Percentiles rank a stretch among this genome's conserved stretches.
phyloP scores from a whole-genome alignment of 129 eudicot species.

The Sambucus nigra region DNA sequence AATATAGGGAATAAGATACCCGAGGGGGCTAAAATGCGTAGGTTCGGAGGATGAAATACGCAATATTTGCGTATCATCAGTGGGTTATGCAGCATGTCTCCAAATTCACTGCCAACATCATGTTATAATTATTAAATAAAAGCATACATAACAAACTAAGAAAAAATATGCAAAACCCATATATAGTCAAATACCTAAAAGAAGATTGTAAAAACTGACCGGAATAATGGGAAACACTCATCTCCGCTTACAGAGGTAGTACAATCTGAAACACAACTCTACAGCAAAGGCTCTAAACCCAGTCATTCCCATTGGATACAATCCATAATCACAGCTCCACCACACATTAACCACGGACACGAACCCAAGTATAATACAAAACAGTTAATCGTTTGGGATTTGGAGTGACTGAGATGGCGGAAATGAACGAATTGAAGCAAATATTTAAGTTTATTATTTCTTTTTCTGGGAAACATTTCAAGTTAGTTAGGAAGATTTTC shows the following conservation, averaged over 20 bases:
- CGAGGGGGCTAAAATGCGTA: too few relatives aligned
- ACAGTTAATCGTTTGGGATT: too few relatives aligned
- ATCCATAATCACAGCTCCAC: slow-evolving; percentile 20
- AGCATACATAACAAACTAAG: neutral
- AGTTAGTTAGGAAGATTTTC: too few relatives aligned
- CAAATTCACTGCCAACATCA: neutral
- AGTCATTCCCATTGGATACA: slow-evolving; percentile 9
- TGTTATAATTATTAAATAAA: neutral
- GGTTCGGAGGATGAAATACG: too few relatives aligned
- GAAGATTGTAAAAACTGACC: slow-evolving; percentile 24
- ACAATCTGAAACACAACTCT: slow-evolving; percentile 54
- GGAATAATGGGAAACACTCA: slow-evolving; percentile 84
- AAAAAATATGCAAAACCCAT: neutral
- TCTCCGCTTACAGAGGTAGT: slow-evolving; percentile 37
- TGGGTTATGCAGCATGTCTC: too few relatives aligned
- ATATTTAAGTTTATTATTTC: too few relatives aligned
- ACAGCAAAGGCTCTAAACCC: slow-evolving; percentile 53
- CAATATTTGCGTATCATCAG: too few relatives aligned
- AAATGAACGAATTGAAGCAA: too few relatives aligned
- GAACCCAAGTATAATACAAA: slow-evolving; percentile 35
- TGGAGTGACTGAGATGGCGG: too few relatives aligned
- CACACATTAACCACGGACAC: slow-evolving; percentile 35
- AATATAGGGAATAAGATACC: too few relatives aligned
- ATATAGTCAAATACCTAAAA: neutral
- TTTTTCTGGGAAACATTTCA: too few relatives aligned